These are phyloP conservation scores for Fonsecaea pedrosoi DNA, from an alignment of 2,329 filamentous ascomycete species.

Conservation along the genomic window DNA sequence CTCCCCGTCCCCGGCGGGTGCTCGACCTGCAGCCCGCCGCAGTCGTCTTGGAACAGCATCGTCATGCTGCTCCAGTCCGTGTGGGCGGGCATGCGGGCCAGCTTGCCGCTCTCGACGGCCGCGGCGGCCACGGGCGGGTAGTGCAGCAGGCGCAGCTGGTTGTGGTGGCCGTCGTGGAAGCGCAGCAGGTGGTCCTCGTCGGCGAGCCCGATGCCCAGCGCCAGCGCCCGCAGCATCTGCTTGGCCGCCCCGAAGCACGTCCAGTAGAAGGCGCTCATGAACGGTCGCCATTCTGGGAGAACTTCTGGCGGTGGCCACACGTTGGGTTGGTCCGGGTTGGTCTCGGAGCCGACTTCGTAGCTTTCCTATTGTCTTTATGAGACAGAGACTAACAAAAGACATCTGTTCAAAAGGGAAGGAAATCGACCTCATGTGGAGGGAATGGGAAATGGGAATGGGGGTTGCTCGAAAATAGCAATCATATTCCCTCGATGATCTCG, in stretches of 20 bases:
- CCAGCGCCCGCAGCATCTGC: slow-evolving; percentile 53
- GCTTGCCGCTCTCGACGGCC: slow-evolving; percentile 50
- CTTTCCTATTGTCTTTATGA: slow-evolving; percentile 50
- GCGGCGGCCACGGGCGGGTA: slow-evolving; percentile 59
- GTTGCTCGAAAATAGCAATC: too few relatives aligned
- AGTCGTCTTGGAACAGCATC: slow-evolving; percentile 61
- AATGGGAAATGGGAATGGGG: not conserved
- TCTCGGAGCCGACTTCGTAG: slow-evolving; percentile 60
- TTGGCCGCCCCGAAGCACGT: slow-evolving; percentile 61
- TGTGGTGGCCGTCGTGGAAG: slow-evolving; percentile 63
- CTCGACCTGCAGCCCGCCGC: slow-evolving; percentile 60
- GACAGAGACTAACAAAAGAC: too few relatives aligned
- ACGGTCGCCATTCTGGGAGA: slow-evolving; percentile 56
- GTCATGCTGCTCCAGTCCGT: slow-evolving; percentile 63
- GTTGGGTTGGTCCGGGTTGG: slow-evolving; percentile 55
- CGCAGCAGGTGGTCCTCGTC: slow-evolving; percentile 54
- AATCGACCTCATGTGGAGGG: not conserved
- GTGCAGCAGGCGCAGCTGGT: slow-evolving; percentile 67
- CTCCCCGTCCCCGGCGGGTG: slow-evolving; percentile 48
- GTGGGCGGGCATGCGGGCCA: slow-evolving; percentile 60
- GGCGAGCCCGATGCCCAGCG: slow-evolving; percentile 53
- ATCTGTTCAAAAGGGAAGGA: not conserved
- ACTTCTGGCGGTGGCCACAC: slow-evolving; percentile 57
- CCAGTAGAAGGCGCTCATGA: slow-evolving; percentile 60
- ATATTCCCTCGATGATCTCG: not conserved